These are phyloP conservation scores for Herpotrichia juniperi DNA, from an alignment of 2,329 filamentous ascomycete species.

Conservation along the genomic window DNA sequence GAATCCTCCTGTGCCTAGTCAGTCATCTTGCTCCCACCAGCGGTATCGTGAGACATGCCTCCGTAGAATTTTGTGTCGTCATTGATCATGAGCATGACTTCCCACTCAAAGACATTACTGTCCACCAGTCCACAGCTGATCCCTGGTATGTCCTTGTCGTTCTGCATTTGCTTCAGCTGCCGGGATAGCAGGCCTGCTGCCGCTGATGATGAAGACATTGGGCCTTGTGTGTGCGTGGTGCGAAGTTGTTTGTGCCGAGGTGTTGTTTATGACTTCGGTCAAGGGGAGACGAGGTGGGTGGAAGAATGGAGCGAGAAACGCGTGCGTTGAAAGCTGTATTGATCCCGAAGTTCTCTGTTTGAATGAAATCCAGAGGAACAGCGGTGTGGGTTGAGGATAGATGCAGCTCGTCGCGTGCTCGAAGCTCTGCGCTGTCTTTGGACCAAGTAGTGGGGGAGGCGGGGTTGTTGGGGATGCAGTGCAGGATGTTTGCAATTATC, in stretches of 20 bases:
- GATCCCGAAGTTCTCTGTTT: background rate
- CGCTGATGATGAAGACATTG: slow-evolving; percentile 52
- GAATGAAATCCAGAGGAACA: background rate
- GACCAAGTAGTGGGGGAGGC: background rate
- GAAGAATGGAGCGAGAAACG: background rate
- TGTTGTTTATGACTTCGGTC: too few relatives aligned
- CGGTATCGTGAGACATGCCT: slow-evolving; percentile 67
- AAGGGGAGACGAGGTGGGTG: background rate
- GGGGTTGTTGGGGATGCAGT: background rate
- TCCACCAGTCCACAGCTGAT: slow-evolving; percentile 90
- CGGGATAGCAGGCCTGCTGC: slow-evolving; percentile 77
- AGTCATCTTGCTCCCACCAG: too few relatives aligned
- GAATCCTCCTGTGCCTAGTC: slow-evolving; percentile 70
- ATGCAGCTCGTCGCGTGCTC: background rate
- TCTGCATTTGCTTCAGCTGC: slow-evolving; percentile 94
- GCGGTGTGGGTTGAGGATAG: too few relatives aligned
- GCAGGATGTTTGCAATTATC: background rate
- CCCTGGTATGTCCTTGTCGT: slow-evolving; percentile 86
- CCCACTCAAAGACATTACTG: slow-evolving; percentile 94
- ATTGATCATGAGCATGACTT: slow-evolving; percentile 98
- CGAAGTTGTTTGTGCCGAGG: background rate
- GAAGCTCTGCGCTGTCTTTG: background rate
- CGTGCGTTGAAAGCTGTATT: background rate
- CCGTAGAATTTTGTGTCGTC: slow-evolving; percentile 94
- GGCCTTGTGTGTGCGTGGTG: background rate